Evolutionary conservation across 148 eudicot genomes (phyloP).

Genomic region (Bassia scoparia): DNA sequence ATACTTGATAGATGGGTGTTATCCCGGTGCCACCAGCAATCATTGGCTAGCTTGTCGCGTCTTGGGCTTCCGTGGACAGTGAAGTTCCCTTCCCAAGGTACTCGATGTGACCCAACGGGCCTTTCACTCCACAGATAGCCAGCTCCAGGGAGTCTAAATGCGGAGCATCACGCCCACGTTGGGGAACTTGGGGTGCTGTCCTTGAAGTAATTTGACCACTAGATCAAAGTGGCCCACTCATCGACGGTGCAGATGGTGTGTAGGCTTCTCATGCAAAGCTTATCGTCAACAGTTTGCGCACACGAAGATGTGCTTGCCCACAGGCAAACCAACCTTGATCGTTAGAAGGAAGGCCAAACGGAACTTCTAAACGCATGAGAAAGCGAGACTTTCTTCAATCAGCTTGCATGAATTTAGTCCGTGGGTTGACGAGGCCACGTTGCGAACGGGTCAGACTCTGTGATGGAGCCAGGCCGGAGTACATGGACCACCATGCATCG

Average conservation of each 20-base stretch:
- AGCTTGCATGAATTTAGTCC: conserved; percentile 68
- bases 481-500: conserved; percentile 50
- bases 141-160: conserved; percentile 51
- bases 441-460: conserved; percentile 39
- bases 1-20: conserved; percentile 88
- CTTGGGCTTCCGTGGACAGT: conserved; percentile 63
- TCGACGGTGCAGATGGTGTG: conserved; percentile 69
- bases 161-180: conserved; percentile 80
- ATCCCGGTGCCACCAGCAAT: conserved; percentile 91
- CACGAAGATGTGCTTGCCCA: conserved; percentile 76
- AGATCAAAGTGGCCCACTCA: conserved; percentile 73
- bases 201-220: conserved; percentile 68
- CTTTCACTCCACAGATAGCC: conserved; percentile 68
- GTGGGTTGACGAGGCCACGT: conserved; percentile 56
- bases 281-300: conserved; percentile 60
- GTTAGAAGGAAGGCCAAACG: conserved; percentile 55
- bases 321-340: conserved; percentile 81
- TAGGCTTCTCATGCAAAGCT: conserved; percentile 93
- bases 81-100: conserved; percentile 61
- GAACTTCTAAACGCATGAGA: conserved; percentile 72
- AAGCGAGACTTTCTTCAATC: conserved; percentile 47
- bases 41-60: conserved; percentile 72
- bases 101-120: conserved; percentile 90
- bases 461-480: conserved; percentile 44
- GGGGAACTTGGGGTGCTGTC: conserved; percentile 63